A percentile compares a stretch with the other conserved stretches of the same genome.
Conservation (phyloP, 345 rosid genomes). For the Lumnitzera littorea region DNA sequence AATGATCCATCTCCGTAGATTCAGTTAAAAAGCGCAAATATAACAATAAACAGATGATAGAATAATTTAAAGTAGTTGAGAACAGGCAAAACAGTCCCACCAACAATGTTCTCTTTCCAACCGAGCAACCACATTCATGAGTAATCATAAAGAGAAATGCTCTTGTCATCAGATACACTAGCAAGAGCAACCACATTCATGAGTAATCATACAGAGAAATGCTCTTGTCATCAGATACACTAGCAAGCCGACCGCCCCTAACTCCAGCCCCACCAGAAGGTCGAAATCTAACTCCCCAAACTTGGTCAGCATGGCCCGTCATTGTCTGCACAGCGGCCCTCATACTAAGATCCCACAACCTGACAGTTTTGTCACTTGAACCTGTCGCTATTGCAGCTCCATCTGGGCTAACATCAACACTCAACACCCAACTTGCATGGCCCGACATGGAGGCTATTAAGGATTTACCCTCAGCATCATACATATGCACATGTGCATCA, state of each 20-base stretch:
- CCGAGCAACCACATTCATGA: constrained; percentile 27
- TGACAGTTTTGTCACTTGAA: constrained; percentile 87
- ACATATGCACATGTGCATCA: constrained; percentile 82
- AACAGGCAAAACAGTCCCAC: not conserved
- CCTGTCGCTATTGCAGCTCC: constrained; percentile 85
- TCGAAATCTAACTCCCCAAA: constrained; percentile 87
- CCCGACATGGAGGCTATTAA: constrained; percentile 77
- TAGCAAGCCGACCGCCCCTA: constrained; percentile 65
- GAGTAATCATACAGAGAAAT: constrained; percentile 81
- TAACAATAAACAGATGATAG: no score
- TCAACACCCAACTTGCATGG: constrained; percentile 88
- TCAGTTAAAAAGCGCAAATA: no score
- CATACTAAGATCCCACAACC: constrained; percentile 94
- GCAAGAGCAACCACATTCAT: constrained; percentile 57
- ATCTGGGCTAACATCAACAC: constrained; percentile 89
- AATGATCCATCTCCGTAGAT: no score
- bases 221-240: constrained; percentile 95
- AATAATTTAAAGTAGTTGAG: no score
- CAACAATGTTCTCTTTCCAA: not conserved
- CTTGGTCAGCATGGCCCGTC: constrained; percentile 89
- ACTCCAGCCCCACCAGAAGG: constrained; percentile 41
- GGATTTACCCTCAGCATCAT: constrained; percentile 80
- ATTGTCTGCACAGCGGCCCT: constrained; percentile 88
- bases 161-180: constrained; percentile 93
- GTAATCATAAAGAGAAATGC: constrained; percentile 78